Conservation (phyloP, 805 yeast genomes). For the Cyberlindnera galapagoensis region DNA sequence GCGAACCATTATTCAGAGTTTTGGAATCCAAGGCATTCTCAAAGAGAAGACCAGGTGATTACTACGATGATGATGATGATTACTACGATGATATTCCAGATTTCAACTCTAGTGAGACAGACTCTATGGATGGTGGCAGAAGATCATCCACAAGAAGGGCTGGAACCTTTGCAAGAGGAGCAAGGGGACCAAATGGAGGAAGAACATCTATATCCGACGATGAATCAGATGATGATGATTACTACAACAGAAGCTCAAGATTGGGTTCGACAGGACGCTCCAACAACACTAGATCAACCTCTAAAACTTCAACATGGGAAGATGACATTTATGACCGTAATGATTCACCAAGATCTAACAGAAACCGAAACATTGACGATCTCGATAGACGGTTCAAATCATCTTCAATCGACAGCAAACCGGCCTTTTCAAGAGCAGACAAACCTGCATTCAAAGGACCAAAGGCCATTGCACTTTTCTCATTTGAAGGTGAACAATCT, state of each 20-base stretch:
- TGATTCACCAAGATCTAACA: constrained; percentile 21
- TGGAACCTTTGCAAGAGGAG: constrained; percentile 6
- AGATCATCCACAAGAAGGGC: constrained; percentile 20
- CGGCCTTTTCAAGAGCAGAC: constrained; percentile 36
- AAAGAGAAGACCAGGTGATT: constrained; percentile 38
- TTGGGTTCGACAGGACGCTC: background rate
- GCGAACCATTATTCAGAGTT: constrained; percentile 80
- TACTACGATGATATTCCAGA: constrained; percentile 60
- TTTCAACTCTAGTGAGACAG: constrained; percentile 17
- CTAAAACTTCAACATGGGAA: constrained; percentile 61
- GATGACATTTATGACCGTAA: constrained; percentile 74
- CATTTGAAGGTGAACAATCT: constrained; percentile 87
- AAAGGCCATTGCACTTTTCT: constrained; percentile 85
- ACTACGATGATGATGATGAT: constrained; percentile 52
- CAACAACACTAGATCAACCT: constrained; percentile 6
- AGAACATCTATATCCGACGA: constrained; percentile 23
- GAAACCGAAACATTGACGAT: constrained; percentile 29
- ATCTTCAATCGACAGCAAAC: constrained; percentile 32
- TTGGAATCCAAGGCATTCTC: constrained; percentile 81
- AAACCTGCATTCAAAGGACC: constrained; percentile 38
- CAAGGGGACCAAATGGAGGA: constrained; percentile 17
- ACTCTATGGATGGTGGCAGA: constrained; percentile 25
- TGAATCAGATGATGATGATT: constrained; percentile 35
- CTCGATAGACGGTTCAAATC: constrained; percentile 33
- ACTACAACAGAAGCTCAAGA: constrained; percentile 23